Evolutionary conservation across 106 monocot species (phyloP), one percentile per base, ranked within the genome.

Genomic region (Apostasia shenzhenica): DNA sequence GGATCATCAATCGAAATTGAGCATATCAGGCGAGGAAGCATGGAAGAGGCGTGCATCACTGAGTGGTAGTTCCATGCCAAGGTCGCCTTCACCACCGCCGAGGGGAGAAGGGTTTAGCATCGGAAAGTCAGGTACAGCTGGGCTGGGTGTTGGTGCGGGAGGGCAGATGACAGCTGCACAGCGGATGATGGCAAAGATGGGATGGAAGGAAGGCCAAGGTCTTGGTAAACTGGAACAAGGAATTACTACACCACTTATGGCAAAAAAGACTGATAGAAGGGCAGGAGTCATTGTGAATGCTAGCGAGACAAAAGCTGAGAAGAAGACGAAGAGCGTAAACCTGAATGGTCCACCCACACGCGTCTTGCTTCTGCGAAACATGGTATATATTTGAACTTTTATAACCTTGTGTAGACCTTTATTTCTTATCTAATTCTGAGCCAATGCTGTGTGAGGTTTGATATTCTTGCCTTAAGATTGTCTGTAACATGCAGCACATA

Each of bases 171-270:
- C 95, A 45, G 95, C 95, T 44, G 95, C 95, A 0, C 95, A 97
- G 79, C 80, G 92, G 78, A 97, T 97, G 97, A 97, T 97, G 97
- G 92, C 92, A 11, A 97, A 89, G 82, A 97, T 97, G 97, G 97
- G 97, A 37, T 97, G 97, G 97, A 97, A 97, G 54, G 82, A 97
- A 80, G 97, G 97, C 0, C 97, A 97, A 79, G 97, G 97, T 9
- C 92, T 97, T 70, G 97, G 97, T 1, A 97, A 87, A 73, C 92
- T 79, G 70, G 97, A 97, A 71, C 97, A 97, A 70, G 97, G 97
- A 5, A 97, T 97, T 60, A 97, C 97, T 1, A 89, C 97, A 14
- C 97, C 97, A 44, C 70, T 97, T 51, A 87, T 97, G 86, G 97
- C 97, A 5, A 97, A 92, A 64, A 97, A 97, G 75, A 92, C 92